Evolutionary conservation across 768 basidiomycete species (phyloP).

Genomic region (Kwoniella europaea): DNA sequence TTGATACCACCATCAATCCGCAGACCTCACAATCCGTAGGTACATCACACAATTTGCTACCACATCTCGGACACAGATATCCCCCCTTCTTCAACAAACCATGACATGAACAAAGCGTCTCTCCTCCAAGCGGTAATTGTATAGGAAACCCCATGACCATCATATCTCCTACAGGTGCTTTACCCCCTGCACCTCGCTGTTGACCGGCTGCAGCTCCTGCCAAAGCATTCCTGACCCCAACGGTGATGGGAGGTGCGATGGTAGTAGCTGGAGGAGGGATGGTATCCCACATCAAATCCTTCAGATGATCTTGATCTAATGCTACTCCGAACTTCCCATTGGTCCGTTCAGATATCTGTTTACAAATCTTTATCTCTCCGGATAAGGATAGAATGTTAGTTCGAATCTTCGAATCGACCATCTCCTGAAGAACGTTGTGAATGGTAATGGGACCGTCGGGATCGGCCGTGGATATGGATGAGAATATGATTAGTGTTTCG

Average conservation of each 20-base stretch:
- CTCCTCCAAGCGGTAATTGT: constrained; percentile 76
- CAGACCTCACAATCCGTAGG: constrained; percentile 98
- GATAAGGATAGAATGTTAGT: constrained; percentile 92
- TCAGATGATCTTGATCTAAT: constrained; percentile 95
- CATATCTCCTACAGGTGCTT: constrained; percentile 65
- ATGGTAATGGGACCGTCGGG: constrained; percentile 76
- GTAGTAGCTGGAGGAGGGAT: constrained; percentile 83
- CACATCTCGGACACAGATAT: constrained; percentile 92
- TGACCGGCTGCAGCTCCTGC: constrained; percentile 63
- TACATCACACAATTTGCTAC: constrained; percentile 92
- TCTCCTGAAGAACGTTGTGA: constrained; percentile 87
- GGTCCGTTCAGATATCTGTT: constrained; percentile 86
- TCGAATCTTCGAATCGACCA: constrained; percentile 80
- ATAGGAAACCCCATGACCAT: constrained; percentile 99
- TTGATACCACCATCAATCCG: constrained; percentile 95
- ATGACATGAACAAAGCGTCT: constrained; percentile 90
- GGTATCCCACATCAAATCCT: constrained; percentile 91
- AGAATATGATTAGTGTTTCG: constrained; percentile 91
- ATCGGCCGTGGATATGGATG: constrained; percentile 94
- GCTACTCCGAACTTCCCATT: constrained; percentile 94
- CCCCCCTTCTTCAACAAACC: constrained; percentile 89
- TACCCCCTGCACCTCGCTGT: constrained; percentile 29
- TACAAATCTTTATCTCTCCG: constrained; percentile 97
- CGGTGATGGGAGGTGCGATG: constrained; percentile 47
- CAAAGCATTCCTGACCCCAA: constrained; percentile 61